Evolutionary conservation across 208 protist species (phyloP).

Genomic region (Crithidia bombi): DNA sequence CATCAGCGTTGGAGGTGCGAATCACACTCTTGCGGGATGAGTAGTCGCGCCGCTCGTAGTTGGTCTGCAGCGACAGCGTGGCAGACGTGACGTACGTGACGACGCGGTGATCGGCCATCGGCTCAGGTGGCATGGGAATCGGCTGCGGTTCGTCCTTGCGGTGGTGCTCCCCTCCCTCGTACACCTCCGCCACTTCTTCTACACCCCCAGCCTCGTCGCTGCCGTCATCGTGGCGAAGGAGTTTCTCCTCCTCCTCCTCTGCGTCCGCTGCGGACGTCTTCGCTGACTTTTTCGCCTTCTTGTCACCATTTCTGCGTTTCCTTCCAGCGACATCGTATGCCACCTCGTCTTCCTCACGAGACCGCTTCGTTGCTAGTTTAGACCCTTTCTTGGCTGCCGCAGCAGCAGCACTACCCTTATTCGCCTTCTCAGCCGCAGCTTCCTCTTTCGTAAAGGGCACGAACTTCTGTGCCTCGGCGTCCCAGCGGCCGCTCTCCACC

Average conservation of each 20-base stretch:
- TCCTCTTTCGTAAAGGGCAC: conserved; percentile 66
- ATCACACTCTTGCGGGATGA: conserved; percentile 79
- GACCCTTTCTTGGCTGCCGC: conserved; percentile 20
- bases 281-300: conserved; percentile 14
- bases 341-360: conserved; percentile 20
- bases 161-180: conserved; percentile 1
- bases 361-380: too few relatives aligned
- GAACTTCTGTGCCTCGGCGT: conserved; percentile 69
- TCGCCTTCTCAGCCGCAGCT: background rate
- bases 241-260: conserved; percentile 24
- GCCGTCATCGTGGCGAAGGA: background rate
- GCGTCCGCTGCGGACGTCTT: background rate
- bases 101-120: conserved; percentile 60
- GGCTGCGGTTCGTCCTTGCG: conserved; percentile 73
- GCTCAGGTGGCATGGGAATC: conserved; percentile 81
- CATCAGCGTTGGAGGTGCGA: conserved; percentile 81
- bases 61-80: conserved; percentile 91
- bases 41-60: conserved; percentile 82
- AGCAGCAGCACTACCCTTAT: conserved; percentile 10
- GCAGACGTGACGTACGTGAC: conserved; percentile 90
- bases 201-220: conserved; percentile 25
- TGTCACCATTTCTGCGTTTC: conserved; percentile 14
- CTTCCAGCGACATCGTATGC: conserved; percentile 19
- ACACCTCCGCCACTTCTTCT: conserved; percentile 18
- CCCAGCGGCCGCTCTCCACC: conserved; percentile 73